These are phyloP conservation scores for Medicago arabica DNA, from an alignment of 306 rosid species.

Conservation along the genomic window DNA sequence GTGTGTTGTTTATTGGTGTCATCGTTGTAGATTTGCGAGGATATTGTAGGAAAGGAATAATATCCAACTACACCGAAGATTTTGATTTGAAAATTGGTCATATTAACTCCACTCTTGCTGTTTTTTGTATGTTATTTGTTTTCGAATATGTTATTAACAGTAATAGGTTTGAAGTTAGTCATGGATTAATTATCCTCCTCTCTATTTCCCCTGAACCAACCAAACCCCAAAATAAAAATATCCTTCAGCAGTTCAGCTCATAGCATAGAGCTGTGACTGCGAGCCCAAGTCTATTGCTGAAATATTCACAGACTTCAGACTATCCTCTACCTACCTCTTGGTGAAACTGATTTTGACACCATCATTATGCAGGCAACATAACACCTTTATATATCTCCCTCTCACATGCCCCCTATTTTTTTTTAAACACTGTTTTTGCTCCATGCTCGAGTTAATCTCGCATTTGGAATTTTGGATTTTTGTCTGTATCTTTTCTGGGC, in stretches of 20 bases:
- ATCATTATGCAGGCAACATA: neutral
- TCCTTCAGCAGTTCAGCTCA: no score
- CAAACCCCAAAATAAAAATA: neutral
- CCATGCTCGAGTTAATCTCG: neutral
- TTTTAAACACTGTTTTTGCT: neutral
- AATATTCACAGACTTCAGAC: conserved; percentile 8
- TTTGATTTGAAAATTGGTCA: conserved; percentile 22
- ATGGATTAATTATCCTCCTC: no score
- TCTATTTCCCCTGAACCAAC: neutral
- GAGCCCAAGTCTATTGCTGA: neutral
- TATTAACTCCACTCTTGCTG: conserved; percentile 18
- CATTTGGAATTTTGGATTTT: conserved; percentile 3
- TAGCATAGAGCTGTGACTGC: neutral
- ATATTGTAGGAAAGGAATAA: neutral
- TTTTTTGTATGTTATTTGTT: conserved; percentile 10
- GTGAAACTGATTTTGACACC: neutral
- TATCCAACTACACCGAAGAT: conserved; percentile 6
- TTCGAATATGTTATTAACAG: neutral
- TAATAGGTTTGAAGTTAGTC: neutral
- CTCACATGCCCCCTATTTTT: neutral
- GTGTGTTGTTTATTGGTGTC: conserved; percentile 14
- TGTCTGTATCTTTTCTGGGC: neutral
- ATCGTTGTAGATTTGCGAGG: neutral
- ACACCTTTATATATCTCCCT: neutral
- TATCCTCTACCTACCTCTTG: neutral